These are phyloP conservation scores for Hemileccinum hortonii DNA, from an alignment of 1,284 basidiomycete species.

Conservation along the genomic window DNA sequence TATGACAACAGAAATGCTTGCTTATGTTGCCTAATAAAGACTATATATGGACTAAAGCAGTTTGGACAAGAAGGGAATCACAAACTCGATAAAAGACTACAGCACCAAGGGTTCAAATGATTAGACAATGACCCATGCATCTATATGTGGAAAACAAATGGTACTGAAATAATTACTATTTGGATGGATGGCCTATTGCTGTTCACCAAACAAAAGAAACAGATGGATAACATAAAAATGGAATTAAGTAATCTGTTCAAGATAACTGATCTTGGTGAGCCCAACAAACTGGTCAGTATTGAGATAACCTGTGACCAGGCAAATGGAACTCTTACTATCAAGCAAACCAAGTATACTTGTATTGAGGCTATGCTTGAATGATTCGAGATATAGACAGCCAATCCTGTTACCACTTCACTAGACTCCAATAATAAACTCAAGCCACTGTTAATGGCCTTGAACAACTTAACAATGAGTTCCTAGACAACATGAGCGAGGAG, in stretches of 20 bases:
- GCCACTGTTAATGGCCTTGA: no score
- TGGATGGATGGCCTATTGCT: conserved; percentile 13
- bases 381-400: neutral
- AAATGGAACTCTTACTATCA: neutral
- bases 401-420: neutral
- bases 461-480: no score
- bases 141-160: neutral
- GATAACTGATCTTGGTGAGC: conserved; percentile 1
- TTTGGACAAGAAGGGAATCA: conserved; percentile 26
- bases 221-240: neutral
- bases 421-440: no score
- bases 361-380: neutral
- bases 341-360: conserved; percentile 6
- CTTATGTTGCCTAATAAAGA: conserved; percentile 20
- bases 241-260: neutral
- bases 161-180: conserved; percentile 3
- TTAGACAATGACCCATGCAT: neutral
- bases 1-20: conserved; percentile 16
- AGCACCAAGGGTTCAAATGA: neutral
- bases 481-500: no score
- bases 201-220: neutral
- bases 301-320: neutral
- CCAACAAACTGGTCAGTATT: conserved; percentile 1
- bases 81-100: neutral
- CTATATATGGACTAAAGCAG: conserved; percentile 32